A percentile compares a stretch with the other conserved stretches of the same genome.
Evolutionary conservation across 2,329 filamentous ascomycete genomes (phyloP).

Genomic region (Penicillium sp.): DNA sequence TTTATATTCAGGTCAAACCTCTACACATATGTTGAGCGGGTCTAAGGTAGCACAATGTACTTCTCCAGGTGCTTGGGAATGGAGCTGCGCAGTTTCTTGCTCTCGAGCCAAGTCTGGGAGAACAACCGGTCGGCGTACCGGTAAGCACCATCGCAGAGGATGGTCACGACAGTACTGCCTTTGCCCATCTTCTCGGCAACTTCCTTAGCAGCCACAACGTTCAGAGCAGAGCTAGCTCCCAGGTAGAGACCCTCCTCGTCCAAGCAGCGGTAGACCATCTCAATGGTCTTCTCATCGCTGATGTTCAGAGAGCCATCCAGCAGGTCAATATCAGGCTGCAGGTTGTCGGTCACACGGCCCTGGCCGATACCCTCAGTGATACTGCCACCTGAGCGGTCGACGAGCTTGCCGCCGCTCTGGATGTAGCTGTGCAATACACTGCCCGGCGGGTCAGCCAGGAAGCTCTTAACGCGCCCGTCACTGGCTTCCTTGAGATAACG

Average conservation of each 20-base stretch:
- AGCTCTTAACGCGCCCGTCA: conserved; percentile 76
- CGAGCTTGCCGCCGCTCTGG: conserved; percentile 75
- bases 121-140: conserved; percentile 93
- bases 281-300: conserved; percentile 89
- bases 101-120: conserved; percentile 83
- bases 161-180: conserved; percentile 87
- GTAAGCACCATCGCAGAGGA: conserved; percentile 96
- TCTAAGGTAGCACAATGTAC: conserved; percentile 85
- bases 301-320: conserved; percentile 84
- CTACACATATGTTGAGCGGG: background rate
- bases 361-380: conserved; percentile 99
- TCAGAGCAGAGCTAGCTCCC: conserved; percentile 88
- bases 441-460: conserved; percentile 90
- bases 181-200: conserved; percentile 86
- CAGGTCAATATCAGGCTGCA: conserved; percentile 78
- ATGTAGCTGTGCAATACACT: conserved; percentile 93
- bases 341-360: conserved; percentile 92
- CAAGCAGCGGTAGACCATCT: conserved; percentile 95
- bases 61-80: conserved; percentile 84
- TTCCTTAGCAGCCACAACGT: conserved; percentile 93
- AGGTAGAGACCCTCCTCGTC: conserved; percentile 96
- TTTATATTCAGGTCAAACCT: background rate
- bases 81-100: conserved; percentile 77
- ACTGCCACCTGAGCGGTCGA: conserved; percentile 78
- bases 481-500: conserved; percentile 83